Base-by-base conservation (phyloP, 345 rosid species). In the Pugionium cornutum region DNA sequence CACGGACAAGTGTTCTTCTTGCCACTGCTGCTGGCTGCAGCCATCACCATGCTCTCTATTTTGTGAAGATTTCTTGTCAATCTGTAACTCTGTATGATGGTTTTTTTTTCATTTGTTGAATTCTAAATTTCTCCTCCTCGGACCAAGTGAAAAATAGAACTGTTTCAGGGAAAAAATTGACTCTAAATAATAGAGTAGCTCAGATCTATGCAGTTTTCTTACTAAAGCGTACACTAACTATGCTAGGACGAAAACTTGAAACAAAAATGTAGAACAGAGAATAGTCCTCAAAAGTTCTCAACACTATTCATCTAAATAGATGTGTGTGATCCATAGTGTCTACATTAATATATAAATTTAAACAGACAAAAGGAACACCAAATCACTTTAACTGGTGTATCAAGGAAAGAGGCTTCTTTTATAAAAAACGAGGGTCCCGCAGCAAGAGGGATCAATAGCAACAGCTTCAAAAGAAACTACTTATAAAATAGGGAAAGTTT, bases 1-100 rank as follows among this genome's bases (percentile, higher is more conserved):
- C 31, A 44, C 35, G 55, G 58, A 40, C 51, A 46, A 1, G 41
- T 32, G 39, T 11, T 59, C 40, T 45, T 53, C 52, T 59, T 66
- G 8, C 67, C 72, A 46, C 63, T 66, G 47, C 4, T 73, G 37
- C 1, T 66, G 9, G 67, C 57, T 1, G 39, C n/a, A 1, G 68
- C 63, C 63, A 60, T 60, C 3, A 3, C 42, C 27, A 26, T 9
- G 1, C 28, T 66, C 43, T 72, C 55, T 36, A 65, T 66, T 46
- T 59, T 73, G 52, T 73, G 63, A 73, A 41, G 66, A 60, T 50
- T 35, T 57, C 28, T 57, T 65, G 55, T 65, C 55, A 5, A 26
- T 72, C 18, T 72, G 76, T 65, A 72, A 59, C 64, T 41, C 18
- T 64, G 52, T 63, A 60, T 72, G 60, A 64, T 70, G 43, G 31